Percentiles rank a stretch among this genome's conserved stretches.
phyloP scores from a whole-genome alignment of 345 rosid species.

The Camelina hispida region DNA sequence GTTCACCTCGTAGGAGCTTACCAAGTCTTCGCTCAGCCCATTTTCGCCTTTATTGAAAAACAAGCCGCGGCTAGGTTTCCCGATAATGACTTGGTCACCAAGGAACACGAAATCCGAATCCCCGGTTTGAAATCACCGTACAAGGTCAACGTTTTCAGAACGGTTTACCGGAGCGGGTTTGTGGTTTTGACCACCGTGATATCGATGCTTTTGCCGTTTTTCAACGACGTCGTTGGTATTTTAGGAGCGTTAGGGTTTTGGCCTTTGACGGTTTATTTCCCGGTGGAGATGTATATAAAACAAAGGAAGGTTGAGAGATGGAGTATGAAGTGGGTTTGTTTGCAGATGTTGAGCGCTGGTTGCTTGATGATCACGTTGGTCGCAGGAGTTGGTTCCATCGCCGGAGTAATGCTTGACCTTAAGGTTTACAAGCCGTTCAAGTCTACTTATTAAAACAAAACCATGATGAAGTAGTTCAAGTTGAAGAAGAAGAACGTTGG shows the following conservation, averaged over 20 bases:
- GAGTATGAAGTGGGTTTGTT: slow-evolving; percentile 68
- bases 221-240: slow-evolving; percentile 70
- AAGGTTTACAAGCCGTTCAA: slow-evolving; percentile 50
- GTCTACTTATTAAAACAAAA: slow-evolving; percentile 37
- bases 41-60: slow-evolving; percentile 70
- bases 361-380: slow-evolving; percentile 63
- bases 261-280: slow-evolving; percentile 80
- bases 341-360: slow-evolving; percentile 56
- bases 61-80: slow-evolving; percentile 50
- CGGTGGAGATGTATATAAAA: slow-evolving; percentile 74
- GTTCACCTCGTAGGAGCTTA: slow-evolving; percentile 77
- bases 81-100: slow-evolving; percentile 48
- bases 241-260: slow-evolving; percentile 81
- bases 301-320: slow-evolving; percentile 64
- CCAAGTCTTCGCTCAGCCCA: slow-evolving; percentile 78
- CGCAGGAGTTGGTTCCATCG: slow-evolving; percentile 70
- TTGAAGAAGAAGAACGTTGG: not conserved
- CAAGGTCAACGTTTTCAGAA: slow-evolving; percentile 60
- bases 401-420: slow-evolving; percentile 61
- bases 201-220: slow-evolving; percentile 79
- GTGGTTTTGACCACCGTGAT: slow-evolving; percentile 67
- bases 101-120: slow-evolving; percentile 52
- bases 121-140: slow-evolving; percentile 45
- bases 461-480: slow-evolving; percentile 13
- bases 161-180: slow-evolving; percentile 56